phyloP scores from a whole-genome alignment of 306 rosid species.

The Abrus precatorius region DNA sequence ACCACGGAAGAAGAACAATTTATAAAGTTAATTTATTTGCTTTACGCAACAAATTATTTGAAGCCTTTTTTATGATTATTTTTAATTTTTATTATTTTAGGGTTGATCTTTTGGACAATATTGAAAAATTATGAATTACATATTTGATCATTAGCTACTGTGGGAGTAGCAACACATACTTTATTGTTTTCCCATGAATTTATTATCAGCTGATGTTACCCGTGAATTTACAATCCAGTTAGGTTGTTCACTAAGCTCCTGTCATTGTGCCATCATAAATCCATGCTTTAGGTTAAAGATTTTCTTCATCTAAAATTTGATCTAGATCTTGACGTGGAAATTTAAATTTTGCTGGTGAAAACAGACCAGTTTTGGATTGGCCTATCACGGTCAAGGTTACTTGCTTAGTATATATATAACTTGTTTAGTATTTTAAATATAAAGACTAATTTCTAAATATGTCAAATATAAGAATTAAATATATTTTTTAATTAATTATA shows the following conservation, averaged over 20 bases:
- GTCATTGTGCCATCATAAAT: constrained; percentile 20
- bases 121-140: neutral
- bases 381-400: too few species aligned
- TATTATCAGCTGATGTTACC: neutral
- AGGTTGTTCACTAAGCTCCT: constrained; percentile 20
- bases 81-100: neutral
- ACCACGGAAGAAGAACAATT: neutral
- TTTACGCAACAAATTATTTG: neutral
- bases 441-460: too few species aligned
- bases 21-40: constrained; percentile 14
- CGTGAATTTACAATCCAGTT: constrained; percentile 29
- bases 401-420: too few species aligned
- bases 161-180: neutral
- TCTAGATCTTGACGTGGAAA: too few species aligned
- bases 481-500: too few species aligned
- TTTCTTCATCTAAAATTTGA: constrained; percentile 8
- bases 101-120: neutral
- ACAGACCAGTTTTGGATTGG: too few species aligned
- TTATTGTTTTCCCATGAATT: constrained; percentile 1
- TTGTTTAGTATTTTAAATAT: too few species aligned
- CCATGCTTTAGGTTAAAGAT: constrained; percentile 35
- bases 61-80: neutral
- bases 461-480: too few species aligned
- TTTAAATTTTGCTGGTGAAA: too few species aligned
- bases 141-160: neutral